These are phyloP conservation scores for Rhynchospora tenuis DNA, from an alignment of 176 grass and related monocot genomes.

Conservation along the genomic window DNA sequence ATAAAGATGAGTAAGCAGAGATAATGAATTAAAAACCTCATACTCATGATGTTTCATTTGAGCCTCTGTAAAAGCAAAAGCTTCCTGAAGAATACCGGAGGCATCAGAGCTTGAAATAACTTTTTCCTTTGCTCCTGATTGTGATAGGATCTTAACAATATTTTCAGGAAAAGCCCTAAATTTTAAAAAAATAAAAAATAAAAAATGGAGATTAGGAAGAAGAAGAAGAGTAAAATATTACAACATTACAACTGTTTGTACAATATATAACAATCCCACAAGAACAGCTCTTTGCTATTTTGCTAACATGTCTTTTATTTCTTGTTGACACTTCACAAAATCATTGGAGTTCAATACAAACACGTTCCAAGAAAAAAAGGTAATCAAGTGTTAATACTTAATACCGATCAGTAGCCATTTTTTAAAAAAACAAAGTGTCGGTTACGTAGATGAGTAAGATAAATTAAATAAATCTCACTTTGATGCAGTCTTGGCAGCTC, in stretches of 20 bases:
- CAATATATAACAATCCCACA: not conserved
- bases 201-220: slow-evolving; percentile 16
- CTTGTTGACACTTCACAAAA: not conserved
- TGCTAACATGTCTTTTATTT: not conserved
- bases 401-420: not conserved
- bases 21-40: slow-evolving; percentile 47
- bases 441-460: slow-evolving; percentile 5
- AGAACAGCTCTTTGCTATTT: not conserved
- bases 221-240: not conserved
- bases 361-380: not conserved
- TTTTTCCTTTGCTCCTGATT: slow-evolving; percentile 48
- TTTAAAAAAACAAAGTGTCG: not conserved
- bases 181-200: slow-evolving; percentile 37
- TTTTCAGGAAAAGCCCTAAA: slow-evolving; percentile 64
- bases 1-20: slow-evolving; percentile 11
- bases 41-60: slow-evolving; percentile 64
- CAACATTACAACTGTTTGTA: not conserved
- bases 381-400: not conserved
- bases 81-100: slow-evolving; percentile 68
- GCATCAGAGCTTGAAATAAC: slow-evolving; percentile 67
- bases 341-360: not conserved
- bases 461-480: slow-evolving; percentile 40
- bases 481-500: slow-evolving; percentile 64
- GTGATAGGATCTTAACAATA: slow-evolving; percentile 52
- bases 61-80: slow-evolving; percentile 70